phyloP scores from a whole-genome alignment of 202 grass and related monocot species.

The Elaeis oleifera region DNA sequence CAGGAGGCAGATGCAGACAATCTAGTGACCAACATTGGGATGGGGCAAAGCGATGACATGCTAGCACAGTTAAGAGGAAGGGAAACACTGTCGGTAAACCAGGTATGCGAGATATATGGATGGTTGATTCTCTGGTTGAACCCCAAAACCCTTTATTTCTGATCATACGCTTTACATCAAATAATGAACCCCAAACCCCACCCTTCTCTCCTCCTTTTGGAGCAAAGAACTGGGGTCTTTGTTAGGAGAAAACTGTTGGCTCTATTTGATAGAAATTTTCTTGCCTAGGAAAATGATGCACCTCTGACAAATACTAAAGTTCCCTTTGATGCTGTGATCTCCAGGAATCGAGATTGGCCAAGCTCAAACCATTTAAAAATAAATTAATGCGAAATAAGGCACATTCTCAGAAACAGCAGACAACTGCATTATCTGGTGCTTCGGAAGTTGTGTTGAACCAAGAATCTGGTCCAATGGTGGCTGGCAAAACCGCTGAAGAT shows the following conservation, averaged over 20 bases:
- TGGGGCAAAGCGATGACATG: slow-evolving; percentile 34
- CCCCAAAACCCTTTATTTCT: too few relatives aligned
- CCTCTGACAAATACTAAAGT: not conserved
- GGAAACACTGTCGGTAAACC: slow-evolving; percentile 9
- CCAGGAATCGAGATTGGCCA: slow-evolving; percentile 31
- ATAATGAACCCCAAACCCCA: too few relatives aligned
- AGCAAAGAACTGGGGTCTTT: too few relatives aligned
- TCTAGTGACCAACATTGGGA: slow-evolving; percentile 78
- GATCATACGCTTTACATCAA: too few relatives aligned
- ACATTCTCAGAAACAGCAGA: slow-evolving; percentile 27
- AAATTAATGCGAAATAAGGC: slow-evolving; percentile 10
- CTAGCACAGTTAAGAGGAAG: slow-evolving; percentile 26
- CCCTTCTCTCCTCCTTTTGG: too few relatives aligned
- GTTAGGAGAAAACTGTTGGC: too few relatives aligned
- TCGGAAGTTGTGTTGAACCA: slow-evolving; percentile 34
- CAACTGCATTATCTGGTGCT: slow-evolving; percentile 13
- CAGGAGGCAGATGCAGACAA: slow-evolving; percentile 52
- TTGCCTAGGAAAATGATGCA: too few relatives aligned
- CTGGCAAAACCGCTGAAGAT: slow-evolving; percentile 20
- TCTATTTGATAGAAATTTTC: too few relatives aligned
- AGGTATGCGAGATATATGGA: slow-evolving; percentile 21
- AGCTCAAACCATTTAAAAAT: slow-evolving; percentile 24
- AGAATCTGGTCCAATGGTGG: slow-evolving; percentile 15
- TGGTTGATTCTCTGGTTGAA: too few relatives aligned
- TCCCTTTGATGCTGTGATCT: slow-evolving; percentile 20